Conservation (phyloP, 2,329 filamentous ascomycete species). For the Purpureocillium lavendulum region DNA sequence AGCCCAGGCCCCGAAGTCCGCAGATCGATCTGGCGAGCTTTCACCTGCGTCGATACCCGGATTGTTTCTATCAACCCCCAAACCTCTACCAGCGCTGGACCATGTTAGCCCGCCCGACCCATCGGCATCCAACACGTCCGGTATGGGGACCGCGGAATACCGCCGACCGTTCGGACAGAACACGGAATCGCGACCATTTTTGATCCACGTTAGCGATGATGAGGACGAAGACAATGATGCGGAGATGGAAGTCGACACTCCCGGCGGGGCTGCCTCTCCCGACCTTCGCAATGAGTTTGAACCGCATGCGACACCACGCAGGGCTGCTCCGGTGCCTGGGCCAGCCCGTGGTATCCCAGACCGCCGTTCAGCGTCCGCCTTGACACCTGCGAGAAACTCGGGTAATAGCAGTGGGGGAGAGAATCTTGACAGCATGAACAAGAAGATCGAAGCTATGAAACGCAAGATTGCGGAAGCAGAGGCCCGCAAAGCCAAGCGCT, state of each 20-base stretch:
- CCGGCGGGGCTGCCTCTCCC: conserved; percentile 30
- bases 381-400: conserved; percentile 27
- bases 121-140: conserved; percentile 63
- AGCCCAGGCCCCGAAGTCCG: not conserved
- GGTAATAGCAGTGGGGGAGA: conserved; percentile 25
- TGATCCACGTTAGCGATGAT: conserved; percentile 79
- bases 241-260: conserved; percentile 59
- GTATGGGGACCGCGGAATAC: conserved; percentile 31
- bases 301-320: too few species aligned
- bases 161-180: conserved; percentile 58
- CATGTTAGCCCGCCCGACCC: conserved; percentile 28
- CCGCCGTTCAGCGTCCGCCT: conserved; percentile 20
- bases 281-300: conserved; percentile 7
- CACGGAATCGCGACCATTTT: conserved; percentile 52
- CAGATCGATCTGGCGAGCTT: conserved; percentile 1
- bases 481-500: conserved; percentile 37
- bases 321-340: too few species aligned
- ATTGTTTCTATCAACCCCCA: conserved; percentile 23
- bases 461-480: conserved; percentile 50
- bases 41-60: conserved; percentile 24
- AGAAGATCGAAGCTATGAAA: conserved; percentile 53
- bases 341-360: not conserved
- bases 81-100: conserved; percentile 11
- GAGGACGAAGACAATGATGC: conserved; percentile 42
- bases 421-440: conserved; percentile 42